phyloP scores from a whole-genome alignment of 148 eudicot genomes.

The Rheum nobile region DNA sequence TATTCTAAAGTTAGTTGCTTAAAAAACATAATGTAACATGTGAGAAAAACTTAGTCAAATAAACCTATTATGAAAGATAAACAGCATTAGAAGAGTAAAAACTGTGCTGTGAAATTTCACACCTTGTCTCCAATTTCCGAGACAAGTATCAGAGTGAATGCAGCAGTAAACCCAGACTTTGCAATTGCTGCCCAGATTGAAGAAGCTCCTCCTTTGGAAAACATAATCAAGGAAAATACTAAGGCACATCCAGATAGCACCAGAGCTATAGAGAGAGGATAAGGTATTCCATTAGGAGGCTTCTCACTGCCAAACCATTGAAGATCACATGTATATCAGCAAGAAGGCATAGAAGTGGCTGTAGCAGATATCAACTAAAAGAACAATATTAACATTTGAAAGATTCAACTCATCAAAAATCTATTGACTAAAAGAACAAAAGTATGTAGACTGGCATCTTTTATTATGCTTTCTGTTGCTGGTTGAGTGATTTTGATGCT shows the following conservation, averaged over 20 bases:
- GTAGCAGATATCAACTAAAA: constrained; percentile 7
- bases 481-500: not conserved
- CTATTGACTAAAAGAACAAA: not conserved
- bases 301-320: constrained; percentile 43
- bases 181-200: constrained; percentile 58
- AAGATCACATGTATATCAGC: constrained; percentile 16
- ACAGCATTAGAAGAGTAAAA: not conserved
- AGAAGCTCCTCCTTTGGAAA: constrained; percentile 47
- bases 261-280: constrained; percentile 55
- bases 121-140: constrained; percentile 99
- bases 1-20: not conserved
- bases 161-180: constrained; percentile 94
- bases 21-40: not conserved
- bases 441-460: not conserved
- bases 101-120: constrained; percentile 8
- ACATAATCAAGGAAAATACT: constrained; percentile 42
- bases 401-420: not conserved
- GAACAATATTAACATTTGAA: not conserved
- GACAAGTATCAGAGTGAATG: constrained; percentile 76
- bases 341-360: constrained; percentile 8
- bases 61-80: not conserved
- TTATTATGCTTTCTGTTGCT: not conserved
- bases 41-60: not conserved
- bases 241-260: constrained; percentile 15
- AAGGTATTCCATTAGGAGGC: constrained; percentile 51